Evolutionary conservation across 78 protist species (phyloP), one percentile per base, ranked within the genome.

Genomic region (Emiliania huxleyi): DNA sequence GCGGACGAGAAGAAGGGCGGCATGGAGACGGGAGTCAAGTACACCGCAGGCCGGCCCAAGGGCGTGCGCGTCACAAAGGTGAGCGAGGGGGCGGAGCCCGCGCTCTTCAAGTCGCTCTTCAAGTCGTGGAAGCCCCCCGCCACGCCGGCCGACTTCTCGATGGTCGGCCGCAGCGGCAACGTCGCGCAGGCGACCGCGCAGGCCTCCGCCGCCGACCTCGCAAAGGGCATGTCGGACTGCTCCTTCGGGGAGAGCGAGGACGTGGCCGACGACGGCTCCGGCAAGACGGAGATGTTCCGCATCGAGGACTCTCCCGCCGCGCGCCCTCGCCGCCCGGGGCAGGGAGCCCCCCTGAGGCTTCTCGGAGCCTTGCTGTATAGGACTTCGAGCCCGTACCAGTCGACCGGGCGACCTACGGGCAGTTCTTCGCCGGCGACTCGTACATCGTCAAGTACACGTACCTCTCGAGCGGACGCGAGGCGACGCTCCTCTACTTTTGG

Each of bases 371-470:
- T n/a, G n/a, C n/a, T n/a, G n/a, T n/a, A n/a, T n/a, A n/a, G n/a
- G n/a, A 62, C 75, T 62, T 62, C 75, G 75, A 62, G 75, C 75
- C 75, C 29, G 33, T 19, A 15, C 29, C 75, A 8, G 2, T 62
- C 23, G 62, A 52, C 62, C 29, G 15, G 62, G 62, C 62, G 29
- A 52, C 62, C 5, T 43, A 48, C 73, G 97, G 97, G 49, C 89
- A 44, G 22, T 83, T 95, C 90, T 95, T 38, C 83, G 49, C 42
- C 15, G 97, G 96, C 71, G 97, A 96, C 84, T 40, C 90, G 6
- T 96, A 96, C 93, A 69, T 96, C 43, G 69, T 96, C 49, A 93
- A 40, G 8, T 92, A 89, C 95, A n/a, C 92, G 35, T 96, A 93
- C 90, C 2, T 3, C n/a, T 0, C 19, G 29, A 15, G 85, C 42